A percentile compares a stretch with the other conserved stretches of the same genome.
phyloP scores from a whole-genome alignment of 768 basidiomycete genomes.

The Amanita fuliginea region DNA sequence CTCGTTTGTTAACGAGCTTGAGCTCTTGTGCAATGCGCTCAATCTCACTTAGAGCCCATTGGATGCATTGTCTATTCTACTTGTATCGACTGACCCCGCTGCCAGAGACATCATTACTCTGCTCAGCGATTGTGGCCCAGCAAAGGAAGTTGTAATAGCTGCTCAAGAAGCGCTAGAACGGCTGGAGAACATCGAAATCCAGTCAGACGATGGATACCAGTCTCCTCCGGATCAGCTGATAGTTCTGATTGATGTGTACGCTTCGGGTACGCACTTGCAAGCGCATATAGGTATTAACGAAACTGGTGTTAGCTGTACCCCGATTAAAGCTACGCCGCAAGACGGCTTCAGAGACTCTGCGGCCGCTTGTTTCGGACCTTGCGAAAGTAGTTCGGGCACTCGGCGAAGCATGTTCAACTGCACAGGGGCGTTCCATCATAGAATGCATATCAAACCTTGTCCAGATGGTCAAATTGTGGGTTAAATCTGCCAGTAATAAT shows the following conservation, averaged over 20 bases:
- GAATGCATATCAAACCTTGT: constrained; percentile 18
- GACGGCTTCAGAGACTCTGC: constrained; percentile 29
- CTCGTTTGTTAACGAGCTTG: constrained; percentile 10
- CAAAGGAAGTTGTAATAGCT: constrained; percentile 37
- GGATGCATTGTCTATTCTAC: constrained; percentile 26
- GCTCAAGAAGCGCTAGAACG: constrained; percentile 34
- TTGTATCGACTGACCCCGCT: constrained; percentile 24
- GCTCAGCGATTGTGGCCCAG: constrained; percentile 27
- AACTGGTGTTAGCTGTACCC: constrained; percentile 26
- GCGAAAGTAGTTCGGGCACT: constrained; percentile 18
- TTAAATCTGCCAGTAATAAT: constrained; percentile 8
- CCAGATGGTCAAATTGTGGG: constrained; percentile 19
- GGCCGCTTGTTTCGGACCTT: constrained; percentile 27
- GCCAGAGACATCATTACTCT: constrained; percentile 28
- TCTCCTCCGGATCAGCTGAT: constrained; percentile 22
- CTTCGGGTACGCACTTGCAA: constrained; percentile 20
- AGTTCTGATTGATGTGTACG: constrained; percentile 27
- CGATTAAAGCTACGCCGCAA: constrained; percentile 32
- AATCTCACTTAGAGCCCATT: constrained; percentile 29
- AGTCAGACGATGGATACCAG: constrained; percentile 15
- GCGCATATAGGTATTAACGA: background rate
- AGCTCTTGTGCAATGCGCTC: background rate
- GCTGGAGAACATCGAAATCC: constrained; percentile 13
- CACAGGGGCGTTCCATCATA: constrained; percentile 25
- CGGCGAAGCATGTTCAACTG: constrained; percentile 13